Evolutionary conservation across 257 asterid genomes (phyloP).

Genomic region (Scutellaria galericulata): DNA sequence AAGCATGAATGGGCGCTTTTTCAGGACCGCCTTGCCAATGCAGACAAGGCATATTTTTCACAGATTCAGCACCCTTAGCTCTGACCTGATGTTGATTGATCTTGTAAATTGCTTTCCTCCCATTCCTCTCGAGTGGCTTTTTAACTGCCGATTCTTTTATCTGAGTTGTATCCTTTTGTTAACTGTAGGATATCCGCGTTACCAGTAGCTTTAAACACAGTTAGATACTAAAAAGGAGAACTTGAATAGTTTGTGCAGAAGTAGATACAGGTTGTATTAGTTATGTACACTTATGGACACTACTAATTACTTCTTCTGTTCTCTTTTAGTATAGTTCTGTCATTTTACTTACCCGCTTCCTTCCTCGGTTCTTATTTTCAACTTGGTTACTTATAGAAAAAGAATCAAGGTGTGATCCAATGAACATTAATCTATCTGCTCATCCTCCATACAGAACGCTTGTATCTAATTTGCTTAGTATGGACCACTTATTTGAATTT

Average conservation of each 20-base stretch:
- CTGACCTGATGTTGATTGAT: constrained; percentile 1
- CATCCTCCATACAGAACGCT: too few species aligned
- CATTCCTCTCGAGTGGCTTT: constrained; percentile 19
- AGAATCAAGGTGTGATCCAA: too few species aligned
- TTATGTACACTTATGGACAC: constrained; percentile 33
- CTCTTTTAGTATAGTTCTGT: not conserved
- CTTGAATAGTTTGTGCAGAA: constrained; percentile 39
- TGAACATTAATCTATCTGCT: too few species aligned
- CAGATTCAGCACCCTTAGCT: constrained; percentile 50
- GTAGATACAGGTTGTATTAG: constrained; percentile 37
- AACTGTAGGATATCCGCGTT: constrained; percentile 35
- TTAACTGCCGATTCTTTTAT: constrained; percentile 34
- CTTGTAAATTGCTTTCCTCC: constrained; percentile 47
- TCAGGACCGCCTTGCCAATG: constrained; percentile 89
- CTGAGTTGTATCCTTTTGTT: constrained; percentile 29
- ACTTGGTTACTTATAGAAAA: too few species aligned
- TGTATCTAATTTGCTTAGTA: too few species aligned
- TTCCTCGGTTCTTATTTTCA: not conserved
- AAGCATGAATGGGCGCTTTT: constrained; percentile 90
- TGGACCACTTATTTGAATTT: too few species aligned
- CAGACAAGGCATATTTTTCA: constrained; percentile 79
- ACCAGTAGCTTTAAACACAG: constrained; percentile 33
- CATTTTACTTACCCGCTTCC: constrained; percentile 12
- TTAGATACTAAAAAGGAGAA: constrained; percentile 25
- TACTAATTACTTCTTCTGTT: constrained; percentile 12